Base-by-base conservation (phyloP, 225 moss, liverwort and hornwort genomes). In the Ulota crispa region DNA sequence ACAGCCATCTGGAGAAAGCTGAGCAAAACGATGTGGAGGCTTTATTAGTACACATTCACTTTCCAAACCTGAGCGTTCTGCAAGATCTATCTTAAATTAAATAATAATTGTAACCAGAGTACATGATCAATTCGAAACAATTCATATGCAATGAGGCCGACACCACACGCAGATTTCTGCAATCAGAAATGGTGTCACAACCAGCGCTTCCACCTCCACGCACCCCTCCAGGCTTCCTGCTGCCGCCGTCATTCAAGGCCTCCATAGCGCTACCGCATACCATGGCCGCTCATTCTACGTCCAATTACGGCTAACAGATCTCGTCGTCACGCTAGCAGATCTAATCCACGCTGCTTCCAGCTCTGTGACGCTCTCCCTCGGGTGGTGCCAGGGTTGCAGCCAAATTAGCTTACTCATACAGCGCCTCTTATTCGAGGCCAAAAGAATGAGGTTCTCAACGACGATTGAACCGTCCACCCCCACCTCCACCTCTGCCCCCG, bases 391-490 rank as follows among this genome's bases (percentile, higher is more conserved):
- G 61, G 80, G 68, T 77, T 85, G 78, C 88, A 39, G 59, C 50
- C 14, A 80, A 69, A 30, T 20, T 15, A 47, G 64, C 37, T 80
- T 69, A 39, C 73, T 50, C 54, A 27, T 83, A 83, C 80, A 85
- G n/a, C 23, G 83, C 83, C 83, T 81, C 80, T 20, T 34, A 69
- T 59, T 50, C 1, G 59, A 81, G 83, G 83, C 59, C 77, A 31
- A 70, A 83, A 68, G 61, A 83, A 77, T 74, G 27, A 69, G n/a
- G 47, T 20, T 47, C 50, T 86, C 83, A 86, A 53, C 81, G 86
- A 21, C 89, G 80, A 19, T 41, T 57, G 39, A 89, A 86, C 13
- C 89, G 89, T 71, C 86, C 86, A 26, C 86, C 89, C 3, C 86
- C 89, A 64, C 86, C 81, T 60, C 90, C 62, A 56, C 85, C 75